phyloP scores from a whole-genome alignment of 176 grass and related monocot genomes.

The Dendrocalamus sinicus region DNA sequence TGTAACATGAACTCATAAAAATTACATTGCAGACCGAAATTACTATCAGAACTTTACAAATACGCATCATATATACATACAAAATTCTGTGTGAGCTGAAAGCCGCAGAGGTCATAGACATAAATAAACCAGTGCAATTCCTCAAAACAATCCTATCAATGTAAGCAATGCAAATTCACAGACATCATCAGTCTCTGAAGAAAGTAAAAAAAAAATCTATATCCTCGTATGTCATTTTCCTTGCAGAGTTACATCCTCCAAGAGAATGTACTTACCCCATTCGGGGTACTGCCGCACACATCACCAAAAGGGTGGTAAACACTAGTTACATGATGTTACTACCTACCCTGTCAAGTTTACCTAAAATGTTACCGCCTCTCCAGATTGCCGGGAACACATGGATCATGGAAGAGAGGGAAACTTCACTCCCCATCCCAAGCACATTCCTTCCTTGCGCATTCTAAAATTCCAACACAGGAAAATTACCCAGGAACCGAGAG shows the following conservation, averaged over 20 bases:
- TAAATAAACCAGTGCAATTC: background rate
- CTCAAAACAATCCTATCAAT: background rate
- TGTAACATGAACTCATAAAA: conserved; percentile 4
- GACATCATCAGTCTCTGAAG: background rate
- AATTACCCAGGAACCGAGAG: background rate
- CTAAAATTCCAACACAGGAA: background rate
- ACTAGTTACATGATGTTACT: conserved; percentile 18
- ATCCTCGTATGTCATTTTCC: conserved; percentile 12
- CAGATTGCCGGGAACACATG: background rate
- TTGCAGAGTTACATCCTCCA: conserved; percentile 29
- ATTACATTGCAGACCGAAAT: background rate
- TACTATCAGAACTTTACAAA: background rate
- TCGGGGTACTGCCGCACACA: conserved; percentile 9
- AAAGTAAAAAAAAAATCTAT: background rate
- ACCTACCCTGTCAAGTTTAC: background rate
- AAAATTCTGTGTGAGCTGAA: background rate
- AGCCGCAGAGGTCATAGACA: background rate
- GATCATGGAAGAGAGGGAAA: background rate
- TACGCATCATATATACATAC: background rate
- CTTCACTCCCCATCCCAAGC: background rate
- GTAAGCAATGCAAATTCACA: background rate
- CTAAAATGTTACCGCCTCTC: background rate
- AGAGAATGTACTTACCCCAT: background rate
- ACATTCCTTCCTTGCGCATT: background rate
- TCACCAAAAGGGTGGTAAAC: conserved; percentile 22